phyloP scores from a whole-genome alignment of 1,139 yeast species.

The Candida labiduridarum region DNA sequence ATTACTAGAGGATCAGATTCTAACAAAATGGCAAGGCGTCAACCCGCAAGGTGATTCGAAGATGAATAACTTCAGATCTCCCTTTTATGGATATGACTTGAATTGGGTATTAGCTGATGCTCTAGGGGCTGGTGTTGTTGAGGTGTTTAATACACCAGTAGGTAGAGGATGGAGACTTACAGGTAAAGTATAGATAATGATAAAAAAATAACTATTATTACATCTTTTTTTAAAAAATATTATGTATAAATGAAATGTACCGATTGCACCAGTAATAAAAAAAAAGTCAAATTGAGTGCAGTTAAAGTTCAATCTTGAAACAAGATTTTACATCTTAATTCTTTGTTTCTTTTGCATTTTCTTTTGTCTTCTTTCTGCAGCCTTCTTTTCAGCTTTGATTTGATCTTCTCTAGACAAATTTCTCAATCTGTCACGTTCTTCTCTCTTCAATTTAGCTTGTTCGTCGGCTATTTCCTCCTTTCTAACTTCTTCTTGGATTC shows the following conservation, averaged over 20 bases:
- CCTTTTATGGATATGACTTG: slow-evolving; percentile 60
- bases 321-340: slow-evolving; percentile 32
- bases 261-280: background rate
- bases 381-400: slow-evolving; percentile 73
- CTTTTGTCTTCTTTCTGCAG: slow-evolving; percentile 44
- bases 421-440: slow-evolving; percentile 57
- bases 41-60: slow-evolving; percentile 29
- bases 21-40: slow-evolving; percentile 52
- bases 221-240: background rate
- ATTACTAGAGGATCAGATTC: slow-evolving; percentile 50
- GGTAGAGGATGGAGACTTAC: slow-evolving; percentile 73
- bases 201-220: slow-evolving; percentile 1
- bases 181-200: slow-evolving; percentile 32
- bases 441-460: slow-evolving; percentile 70
- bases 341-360: slow-evolving; percentile 45
- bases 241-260: background rate
- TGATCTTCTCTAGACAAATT: slow-evolving; percentile 70
- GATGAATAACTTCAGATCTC: slow-evolving; percentile 52
- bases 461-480: slow-evolving; percentile 71
- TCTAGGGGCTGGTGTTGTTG: slow-evolving; percentile 69
- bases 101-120: slow-evolving; percentile 68
- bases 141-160: slow-evolving; percentile 68
- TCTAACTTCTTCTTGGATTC: slow-evolving; percentile 58
- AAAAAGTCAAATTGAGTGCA: background rate
- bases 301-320: background rate